Conservation (phyloP, 2,329 filamentous ascomycete species). For the Fusarium sp. region DNA sequence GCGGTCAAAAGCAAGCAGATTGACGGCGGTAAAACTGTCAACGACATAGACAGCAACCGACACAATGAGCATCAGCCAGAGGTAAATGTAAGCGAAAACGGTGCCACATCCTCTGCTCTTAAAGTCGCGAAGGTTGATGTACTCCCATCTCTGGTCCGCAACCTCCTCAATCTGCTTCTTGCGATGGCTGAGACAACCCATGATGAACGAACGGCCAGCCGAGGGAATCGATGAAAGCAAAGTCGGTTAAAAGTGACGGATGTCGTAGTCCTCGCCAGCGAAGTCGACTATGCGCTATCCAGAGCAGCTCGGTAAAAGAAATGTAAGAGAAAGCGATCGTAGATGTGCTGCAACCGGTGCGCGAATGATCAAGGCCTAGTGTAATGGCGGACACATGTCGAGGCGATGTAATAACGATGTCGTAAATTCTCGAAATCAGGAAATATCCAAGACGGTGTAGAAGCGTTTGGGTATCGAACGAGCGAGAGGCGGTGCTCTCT, state of each 20-base stretch:
- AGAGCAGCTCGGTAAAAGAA: conserved; percentile 27
- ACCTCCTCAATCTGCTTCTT: conserved; percentile 73
- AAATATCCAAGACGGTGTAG: background rate
- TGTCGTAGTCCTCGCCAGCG: conserved; percentile 62
- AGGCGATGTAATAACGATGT: conserved; percentile 6
- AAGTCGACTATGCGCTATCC: conserved; percentile 56
- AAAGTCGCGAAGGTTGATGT: conserved; percentile 84
- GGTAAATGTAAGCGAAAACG: conserved; percentile 83
- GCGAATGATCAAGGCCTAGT: conserved; percentile 25
- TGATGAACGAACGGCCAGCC: conserved; percentile 49
- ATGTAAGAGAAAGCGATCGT: conserved; percentile 26
- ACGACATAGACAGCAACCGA: conserved; percentile 88
- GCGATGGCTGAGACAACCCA: conserved; percentile 74
- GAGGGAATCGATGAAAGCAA: conserved; percentile 20
- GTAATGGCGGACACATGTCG: conserved; percentile 28
- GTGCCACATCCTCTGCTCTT: conserved; percentile 83
- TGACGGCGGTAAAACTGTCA: conserved; percentile 93
- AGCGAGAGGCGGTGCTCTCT: background rate
- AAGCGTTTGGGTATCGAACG: background rate
- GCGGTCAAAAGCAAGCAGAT: conserved; percentile 86
- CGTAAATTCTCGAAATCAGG: conserved; percentile 1
- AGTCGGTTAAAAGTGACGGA: conserved; percentile 37
- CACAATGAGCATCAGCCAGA: conserved; percentile 83
- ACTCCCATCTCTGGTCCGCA: conserved; percentile 94
- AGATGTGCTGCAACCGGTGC: conserved; percentile 38